Evolutionary conservation across 2,329 filamentous ascomycete species (phyloP).

Genomic region (Stagonosporopsis cucurbitacearum): DNA sequence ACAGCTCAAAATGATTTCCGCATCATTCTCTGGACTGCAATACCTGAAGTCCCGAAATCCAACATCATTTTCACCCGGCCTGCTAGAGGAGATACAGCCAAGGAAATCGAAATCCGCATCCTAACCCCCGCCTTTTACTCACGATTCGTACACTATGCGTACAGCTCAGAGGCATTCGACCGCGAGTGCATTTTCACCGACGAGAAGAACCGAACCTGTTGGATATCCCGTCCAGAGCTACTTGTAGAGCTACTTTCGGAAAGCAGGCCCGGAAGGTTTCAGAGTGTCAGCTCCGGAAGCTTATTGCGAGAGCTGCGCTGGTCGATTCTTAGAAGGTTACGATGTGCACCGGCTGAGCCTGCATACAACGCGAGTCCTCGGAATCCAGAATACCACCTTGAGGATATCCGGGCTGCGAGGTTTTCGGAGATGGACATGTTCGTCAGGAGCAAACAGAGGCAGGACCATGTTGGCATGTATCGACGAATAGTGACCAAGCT

Average conservation of each 20-base stretch:
- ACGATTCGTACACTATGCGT: slow-evolving; percentile 67
- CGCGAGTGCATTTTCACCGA: slow-evolving; percentile 60
- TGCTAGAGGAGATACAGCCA: slow-evolving; percentile 17
- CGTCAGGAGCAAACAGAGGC: slow-evolving; percentile 29
- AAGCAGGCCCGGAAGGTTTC: slow-evolving; percentile 40
- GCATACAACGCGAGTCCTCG: slow-evolving; percentile 44
- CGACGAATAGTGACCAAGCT: slow-evolving; percentile 48
- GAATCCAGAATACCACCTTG: slow-evolving; percentile 20
- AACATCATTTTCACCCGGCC: slow-evolving; percentile 31
- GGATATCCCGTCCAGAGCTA: slow-evolving; percentile 62
- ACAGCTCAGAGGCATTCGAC: slow-evolving; percentile 67
- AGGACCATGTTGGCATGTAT: slow-evolving; percentile 40
- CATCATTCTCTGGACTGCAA: slow-evolving; percentile 63
- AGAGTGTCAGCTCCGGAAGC: not conserved
- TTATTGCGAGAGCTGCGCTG: slow-evolving; percentile 44
- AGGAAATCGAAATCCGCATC: slow-evolving; percentile 63
- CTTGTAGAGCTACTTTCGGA: slow-evolving; percentile 46
- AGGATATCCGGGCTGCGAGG: slow-evolving; percentile 49
- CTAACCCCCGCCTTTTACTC: slow-evolving; percentile 72
- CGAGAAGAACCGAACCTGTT: slow-evolving; percentile 65
- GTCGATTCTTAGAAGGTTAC: slow-evolving; percentile 45
- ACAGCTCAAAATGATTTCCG: slow-evolving; percentile 53
- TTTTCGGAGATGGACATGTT: slow-evolving; percentile 52
- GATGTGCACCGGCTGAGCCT: slow-evolving; percentile 50
- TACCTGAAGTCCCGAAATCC: slow-evolving; percentile 41